Conservation (phyloP, 768 basidiomycete species). For the Mycena capillaripes region DNA sequence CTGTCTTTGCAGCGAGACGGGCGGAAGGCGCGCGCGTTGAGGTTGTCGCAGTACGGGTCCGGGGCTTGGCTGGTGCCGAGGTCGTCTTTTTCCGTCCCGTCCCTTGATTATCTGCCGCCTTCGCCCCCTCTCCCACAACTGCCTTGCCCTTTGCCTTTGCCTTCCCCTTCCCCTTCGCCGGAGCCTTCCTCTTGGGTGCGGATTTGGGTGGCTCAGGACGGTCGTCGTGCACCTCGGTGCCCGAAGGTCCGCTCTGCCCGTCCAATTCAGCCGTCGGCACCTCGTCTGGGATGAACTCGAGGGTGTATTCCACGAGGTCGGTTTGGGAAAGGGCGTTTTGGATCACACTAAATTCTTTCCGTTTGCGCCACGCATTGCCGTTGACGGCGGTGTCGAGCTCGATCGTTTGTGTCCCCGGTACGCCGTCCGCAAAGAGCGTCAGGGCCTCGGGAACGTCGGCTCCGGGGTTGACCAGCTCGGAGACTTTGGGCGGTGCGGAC, state of each 20-base stretch:
- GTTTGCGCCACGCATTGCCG: not conserved
- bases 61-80: not conserved
- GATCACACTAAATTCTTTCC: not conserved
- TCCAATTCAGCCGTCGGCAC: not conserved
- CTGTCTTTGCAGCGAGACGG: not conserved
- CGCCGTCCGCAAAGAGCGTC: not conserved
- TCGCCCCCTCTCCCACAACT: no score
- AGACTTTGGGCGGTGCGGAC: not conserved
- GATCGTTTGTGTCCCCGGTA: not conserved
- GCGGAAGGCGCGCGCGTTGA: not conserved
- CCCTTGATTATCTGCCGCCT: no score
- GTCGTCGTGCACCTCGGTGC: not conserved
- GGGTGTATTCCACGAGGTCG: constrained; percentile 1
- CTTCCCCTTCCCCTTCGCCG: no score
- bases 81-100: no score
- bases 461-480: constrained; percentile 27
- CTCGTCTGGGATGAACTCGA: constrained; percentile 23
- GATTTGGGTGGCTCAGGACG: no score
- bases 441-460: constrained; percentile 4
- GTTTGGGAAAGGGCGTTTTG: not conserved
- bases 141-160: no score
- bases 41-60: not conserved
- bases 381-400: not conserved
- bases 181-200: no score
- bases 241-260: not conserved